Evolutionary conservation across 83 land plant species (phyloP).

Genomic region (Larix sibirica): DNA sequence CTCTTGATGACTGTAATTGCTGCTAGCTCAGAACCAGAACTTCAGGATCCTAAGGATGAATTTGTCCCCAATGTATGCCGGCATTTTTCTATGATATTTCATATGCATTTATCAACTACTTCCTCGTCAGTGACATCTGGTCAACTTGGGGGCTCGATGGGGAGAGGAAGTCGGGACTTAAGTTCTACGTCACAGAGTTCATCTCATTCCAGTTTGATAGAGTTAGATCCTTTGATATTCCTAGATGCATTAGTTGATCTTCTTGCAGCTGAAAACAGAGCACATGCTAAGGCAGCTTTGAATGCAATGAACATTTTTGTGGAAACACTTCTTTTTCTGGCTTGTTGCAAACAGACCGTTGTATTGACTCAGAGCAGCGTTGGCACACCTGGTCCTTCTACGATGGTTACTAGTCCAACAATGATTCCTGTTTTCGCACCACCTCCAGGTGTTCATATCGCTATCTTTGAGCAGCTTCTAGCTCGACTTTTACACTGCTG

Average conservation of each 20-base stretch:
- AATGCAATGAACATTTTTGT: conserved; percentile 83
- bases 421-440: conserved; percentile 97
- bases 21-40: conserved; percentile 84
- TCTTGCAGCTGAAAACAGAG: conserved; percentile 86
- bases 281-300: conserved; percentile 96
- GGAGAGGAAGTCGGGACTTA: conserved; percentile 31
- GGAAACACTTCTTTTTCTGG: conserved; percentile 86
- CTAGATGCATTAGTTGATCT: conserved; percentile 96
- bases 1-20: conserved; percentile 89
- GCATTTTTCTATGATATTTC: conserved; percentile 98
- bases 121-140: conserved; percentile 31
- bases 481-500: conserved; percentile 97
- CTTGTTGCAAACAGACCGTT: conserved; percentile 87
- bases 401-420: conserved; percentile 98
- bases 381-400: conserved; percentile 90
- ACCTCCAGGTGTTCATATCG: conserved; percentile 92
- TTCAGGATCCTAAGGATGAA: conserved; percentile 85
- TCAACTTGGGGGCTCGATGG: conserved; percentile 32
- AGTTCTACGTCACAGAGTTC: conserved; percentile 42
- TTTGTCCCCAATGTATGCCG: conserved; percentile 85
- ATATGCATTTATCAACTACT: conserved; percentile 57
- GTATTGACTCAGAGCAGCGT: conserved; percentile 54
- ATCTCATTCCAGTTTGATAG: conserved; percentile 70
- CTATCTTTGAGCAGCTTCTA: conserved; percentile 97
- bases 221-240: conserved; percentile 93